Evolutionary conservation across 2,329 filamentous ascomycete species (phyloP), one percentile per base, ranked within the genome.

Genomic region (Decorospora gaudefroyi): DNA sequence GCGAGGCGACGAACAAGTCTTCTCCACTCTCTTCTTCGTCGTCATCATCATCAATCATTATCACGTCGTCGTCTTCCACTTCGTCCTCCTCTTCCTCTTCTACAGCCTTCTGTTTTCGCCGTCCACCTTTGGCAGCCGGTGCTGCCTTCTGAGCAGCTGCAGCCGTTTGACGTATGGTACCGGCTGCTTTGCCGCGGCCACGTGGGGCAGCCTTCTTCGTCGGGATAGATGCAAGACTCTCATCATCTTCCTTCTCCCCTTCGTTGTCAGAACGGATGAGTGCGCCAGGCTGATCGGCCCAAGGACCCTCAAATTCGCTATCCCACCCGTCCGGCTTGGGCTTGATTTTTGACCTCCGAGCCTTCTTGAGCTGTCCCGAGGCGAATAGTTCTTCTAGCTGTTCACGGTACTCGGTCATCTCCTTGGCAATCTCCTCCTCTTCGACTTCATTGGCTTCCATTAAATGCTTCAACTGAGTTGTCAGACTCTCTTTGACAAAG

Each of bases 261-360:
- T 75, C 78, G 32, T 77, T 73, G 48, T 79, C 72, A 13, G 74
- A 74, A 45, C 72, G 72, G 30, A 84, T 76, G 4, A 84, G 68
- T 1, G 85, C 88, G 6, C 81, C 85, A 0, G 87, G 82, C 46
- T 90, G 83, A 33, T 93, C 87, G 48, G 86, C 86, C 91, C 92
- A 97, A 36, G 79, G 78, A 0, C 91, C 93, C 35, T 96, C 86
- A 17, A 91, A 74, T 54, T 97, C 92, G n/a, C 83, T 88, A 63
- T 97, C 90, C 90, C 91, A 97, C 2, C 77, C 78, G 8, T 82
- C 80, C 1, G 92, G 92, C 66, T 85, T 88, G 0, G 88, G 85
- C 65, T 88, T 92, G 48, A 88, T 76, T 52, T 76, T 82, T 45
- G 70, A 68, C 61, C 76, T 81, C 60, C 77, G 79, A 29, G 55